phyloP scores from a whole-genome alignment of 2,329 filamentous ascomycete genomes.

The Arthrobotrys musiformis region DNA sequence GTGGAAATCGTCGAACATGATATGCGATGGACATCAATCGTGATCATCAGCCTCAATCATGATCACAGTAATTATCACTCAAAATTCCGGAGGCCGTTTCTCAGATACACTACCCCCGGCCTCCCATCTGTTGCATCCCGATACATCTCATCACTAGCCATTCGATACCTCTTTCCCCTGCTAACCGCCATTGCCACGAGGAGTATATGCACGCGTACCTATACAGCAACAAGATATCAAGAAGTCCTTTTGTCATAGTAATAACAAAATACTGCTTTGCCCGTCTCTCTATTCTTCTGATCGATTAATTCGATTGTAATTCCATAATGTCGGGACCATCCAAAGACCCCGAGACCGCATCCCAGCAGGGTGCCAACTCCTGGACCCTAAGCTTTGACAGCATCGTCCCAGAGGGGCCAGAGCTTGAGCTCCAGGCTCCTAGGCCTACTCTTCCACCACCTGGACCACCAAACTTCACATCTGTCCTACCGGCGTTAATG shows the following conservation, averaged over 20 bases:
- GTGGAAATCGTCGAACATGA: background rate
- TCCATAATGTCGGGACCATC: background rate
- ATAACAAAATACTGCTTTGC: background rate
- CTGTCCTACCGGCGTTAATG: background rate
- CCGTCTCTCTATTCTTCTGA: background rate
- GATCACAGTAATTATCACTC: constrained; percentile 4
- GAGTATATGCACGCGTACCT: background rate
- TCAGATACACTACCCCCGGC: background rate
- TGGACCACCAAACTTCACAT: background rate
- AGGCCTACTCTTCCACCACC: background rate
- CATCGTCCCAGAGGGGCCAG: too few relatives aligned
- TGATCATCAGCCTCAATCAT: constrained; percentile 43
- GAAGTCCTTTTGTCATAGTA: background rate
- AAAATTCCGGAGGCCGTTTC: background rate
- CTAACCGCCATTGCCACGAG: background rate
- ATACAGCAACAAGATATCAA: background rate
- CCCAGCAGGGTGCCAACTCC: background rate
- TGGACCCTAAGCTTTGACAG: background rate
- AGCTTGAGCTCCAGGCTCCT: background rate
- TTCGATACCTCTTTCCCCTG: background rate
- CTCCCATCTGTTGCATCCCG: background rate
- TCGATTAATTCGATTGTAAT: background rate
- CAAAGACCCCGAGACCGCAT: background rate
- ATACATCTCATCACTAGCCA: background rate
- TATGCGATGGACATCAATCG: background rate